A percentile compares a stretch with the other conserved stretches of the same genome.
phyloP scores from a whole-genome alignment of 495 filamentous ascomycete genomes.

The Penicillium desertorum region DNA sequence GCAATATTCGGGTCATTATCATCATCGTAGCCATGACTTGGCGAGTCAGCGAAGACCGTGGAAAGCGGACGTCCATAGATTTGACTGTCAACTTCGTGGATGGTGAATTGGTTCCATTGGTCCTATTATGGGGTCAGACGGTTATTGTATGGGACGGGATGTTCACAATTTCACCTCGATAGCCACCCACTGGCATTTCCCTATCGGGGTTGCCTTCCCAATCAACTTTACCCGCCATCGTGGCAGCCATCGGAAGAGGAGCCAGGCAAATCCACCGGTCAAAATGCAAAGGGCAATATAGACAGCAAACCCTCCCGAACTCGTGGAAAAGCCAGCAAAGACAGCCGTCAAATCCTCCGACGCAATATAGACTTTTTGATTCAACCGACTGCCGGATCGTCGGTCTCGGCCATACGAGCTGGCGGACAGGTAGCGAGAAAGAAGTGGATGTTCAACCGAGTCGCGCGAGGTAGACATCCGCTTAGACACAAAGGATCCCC shows the following conservation, averaged over 20 bases:
- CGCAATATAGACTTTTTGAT: constrained; percentile 87
- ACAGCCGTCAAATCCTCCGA: constrained; percentile 93
- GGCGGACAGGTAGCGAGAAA: constrained; percentile 60
- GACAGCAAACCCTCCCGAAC: constrained; percentile 58
- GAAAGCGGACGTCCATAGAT: constrained; percentile 79
- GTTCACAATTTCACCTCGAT: constrained; percentile 59
- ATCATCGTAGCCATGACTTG: constrained; percentile 64
- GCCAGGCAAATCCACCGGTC: constrained; percentile 75
- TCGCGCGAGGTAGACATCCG: constrained; percentile 59
- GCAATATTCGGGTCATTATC: constrained; percentile 79
- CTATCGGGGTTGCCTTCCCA: constrained; percentile 64
- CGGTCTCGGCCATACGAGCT: constrained; percentile 58
- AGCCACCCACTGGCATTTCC: constrained; percentile 84
- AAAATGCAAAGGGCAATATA: constrained; percentile 68
- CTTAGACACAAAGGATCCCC: constrained; percentile 41
- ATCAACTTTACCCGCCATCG: constrained; percentile 77
- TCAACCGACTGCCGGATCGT: constrained; percentile 56
- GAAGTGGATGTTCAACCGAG: constrained; percentile 71
- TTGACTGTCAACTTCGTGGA: constrained; percentile 63
- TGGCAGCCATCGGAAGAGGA: constrained; percentile 87
- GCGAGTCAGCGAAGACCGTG: constrained; percentile 74
- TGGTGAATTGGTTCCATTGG: constrained; percentile 88
- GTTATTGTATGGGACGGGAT: constrained; percentile 13
- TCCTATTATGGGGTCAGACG: constrained; percentile 51
- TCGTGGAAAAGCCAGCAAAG: constrained; percentile 86